Base-by-base conservation (phyloP, 192 early-diverging fungal genomes). In the Umbelopsis vinacea region DNA sequence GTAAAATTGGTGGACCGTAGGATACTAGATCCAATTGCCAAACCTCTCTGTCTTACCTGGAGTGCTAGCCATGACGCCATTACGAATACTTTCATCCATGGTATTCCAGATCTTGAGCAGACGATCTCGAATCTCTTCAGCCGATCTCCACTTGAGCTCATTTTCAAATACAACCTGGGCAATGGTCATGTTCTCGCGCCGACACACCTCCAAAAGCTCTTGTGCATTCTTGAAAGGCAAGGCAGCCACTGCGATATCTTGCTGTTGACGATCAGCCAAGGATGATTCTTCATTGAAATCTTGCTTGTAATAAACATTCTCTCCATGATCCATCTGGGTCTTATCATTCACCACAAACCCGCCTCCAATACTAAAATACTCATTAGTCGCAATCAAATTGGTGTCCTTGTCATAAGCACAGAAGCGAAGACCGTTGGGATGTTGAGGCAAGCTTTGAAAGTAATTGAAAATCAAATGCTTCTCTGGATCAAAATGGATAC, bases 391-490 rank as follows among this genome's bases (percentile, higher is more conserved):
- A 70, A 94, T 85, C 84, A 97, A 84, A 69, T 96, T 92, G 24
- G 92, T 93, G 17, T 90, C 73, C 23, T 77, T 75, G 79, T 96
- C 90, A 76, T 92, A 95, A 19, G 91, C 93, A 38, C 93, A 92
- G 73, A 98, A 95, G 12, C 97, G 90, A 90, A 98, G 93, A 68
- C 97, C 97, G 79, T 98, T 98, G 8, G 95, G 95, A 76, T 98
- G 97, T 69, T 95, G 92, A 8, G 95, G 97, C 11, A 98, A 82
- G 7, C 90, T 88, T 72, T 95, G 89, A 71, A 88, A 89, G 70
- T 91, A 93, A 81, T 96, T 93, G 70, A 98, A 94, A n/a, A 93
- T 83, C 73, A 98, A 81, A 63, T 96, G 90, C 75, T 91, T 91
- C 55, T 88, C 85, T 2, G 93, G 93, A 66, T 91, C 89, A 76